Conservation (phyloP, 176 grass and related monocot genomes). For the Cymbopogon citratus region DNA sequence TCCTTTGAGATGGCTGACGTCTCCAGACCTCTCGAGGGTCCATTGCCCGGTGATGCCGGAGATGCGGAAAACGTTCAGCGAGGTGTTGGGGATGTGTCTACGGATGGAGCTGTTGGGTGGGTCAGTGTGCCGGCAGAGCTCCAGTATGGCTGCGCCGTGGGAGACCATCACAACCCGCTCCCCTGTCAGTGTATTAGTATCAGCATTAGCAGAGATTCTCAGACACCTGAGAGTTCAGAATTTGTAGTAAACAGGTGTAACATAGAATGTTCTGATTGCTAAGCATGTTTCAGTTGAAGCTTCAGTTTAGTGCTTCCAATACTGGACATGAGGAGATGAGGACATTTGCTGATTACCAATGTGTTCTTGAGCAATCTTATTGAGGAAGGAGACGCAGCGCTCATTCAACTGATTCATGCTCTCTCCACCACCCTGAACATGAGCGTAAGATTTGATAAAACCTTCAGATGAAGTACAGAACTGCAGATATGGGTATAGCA, state of each 20-base stretch:
- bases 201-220: too few relatives aligned
- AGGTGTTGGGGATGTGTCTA: constrained; percentile 37
- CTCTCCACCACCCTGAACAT: too few relatives aligned
- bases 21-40: constrained; percentile 39
- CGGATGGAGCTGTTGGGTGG: neutral
- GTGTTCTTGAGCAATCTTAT: too few relatives aligned
- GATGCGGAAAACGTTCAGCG: constrained; percentile 28
- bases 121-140: constrained; percentile 28
- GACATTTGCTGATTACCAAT: too few relatives aligned
- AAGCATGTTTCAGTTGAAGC: neutral
- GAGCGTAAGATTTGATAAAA: too few relatives aligned
- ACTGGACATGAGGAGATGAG: neutral
- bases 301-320: neutral
- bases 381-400: too few relatives aligned
- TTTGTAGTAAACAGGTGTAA: neutral
- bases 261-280: neutral
- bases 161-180: constrained; percentile 46
- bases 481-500: too few relatives aligned
- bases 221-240: neutral
- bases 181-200: neutral
- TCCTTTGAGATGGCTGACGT: constrained; percentile 25
- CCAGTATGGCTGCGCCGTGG: constrained; percentile 38
- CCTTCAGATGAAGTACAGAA: too few relatives aligned
- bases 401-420: too few relatives aligned
- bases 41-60: constrained; percentile 21